Base-by-base conservation (phyloP, 140 eudicot species). In the Ambrosia hybrid region DNA sequence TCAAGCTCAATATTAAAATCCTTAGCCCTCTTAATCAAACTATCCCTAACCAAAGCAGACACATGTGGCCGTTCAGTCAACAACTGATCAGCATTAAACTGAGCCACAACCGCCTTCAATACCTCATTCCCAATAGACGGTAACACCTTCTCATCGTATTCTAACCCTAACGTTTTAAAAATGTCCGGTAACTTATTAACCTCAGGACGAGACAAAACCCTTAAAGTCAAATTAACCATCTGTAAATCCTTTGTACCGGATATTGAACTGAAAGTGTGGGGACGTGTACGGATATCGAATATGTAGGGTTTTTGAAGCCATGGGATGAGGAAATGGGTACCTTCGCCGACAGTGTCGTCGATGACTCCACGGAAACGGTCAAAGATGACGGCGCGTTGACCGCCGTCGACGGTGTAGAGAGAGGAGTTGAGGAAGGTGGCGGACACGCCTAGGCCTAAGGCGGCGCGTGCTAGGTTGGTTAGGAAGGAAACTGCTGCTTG, bases 391-490 rank as follows among this genome's bases (percentile, higher is more conserved):
- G 98, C 98, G 62, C 92, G 90, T 56, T 92, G 83, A 67, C 98
- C 96, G 12, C 98, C 98, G 78, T 92, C 98, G 65, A 92, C 96
- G 76, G 90, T 92, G 96, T 87, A 89, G 79, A 89, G 95, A 14
- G 96, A 76, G 76, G 90, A 76, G 73, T 65, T 81, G 85, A 89
- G 75, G 69, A 80, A 75, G 52, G 98, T 74, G 73, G 87, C 89
- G 65, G 86, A 88, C 33, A 74, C 65, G 59, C 96, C 98, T 16
- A 92, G 82, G 48, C 86, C 83, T 68, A 89, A 33, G 78, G 98
- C 95, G 73, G 96, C 89, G 56, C 90, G 87, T 48, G 92, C 96
- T 0, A 92, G 10, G 77, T 83, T 89, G 49, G 85, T 81, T 3
- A 92, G 81, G 73, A 85, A 61, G 13, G 83, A 76, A 7, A 83